These are phyloP conservation scores for Acmispon strigosus DNA, from an alignment of 306 rosid genomes.

Conservation along the genomic window DNA sequence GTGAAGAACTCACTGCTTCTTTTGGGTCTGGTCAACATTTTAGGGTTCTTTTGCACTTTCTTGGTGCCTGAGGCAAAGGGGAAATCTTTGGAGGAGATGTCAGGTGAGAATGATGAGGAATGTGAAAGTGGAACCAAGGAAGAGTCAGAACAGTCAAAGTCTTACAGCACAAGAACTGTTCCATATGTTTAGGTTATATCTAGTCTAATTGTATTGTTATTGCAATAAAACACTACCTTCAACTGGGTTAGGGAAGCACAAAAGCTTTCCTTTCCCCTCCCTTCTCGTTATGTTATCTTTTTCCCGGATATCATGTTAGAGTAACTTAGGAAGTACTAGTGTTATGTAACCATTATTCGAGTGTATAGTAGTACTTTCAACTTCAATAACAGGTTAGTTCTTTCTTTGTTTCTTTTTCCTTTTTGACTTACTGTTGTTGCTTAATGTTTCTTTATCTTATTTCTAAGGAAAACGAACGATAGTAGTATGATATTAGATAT, in stretches of 20 bases:
- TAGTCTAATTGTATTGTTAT: neutral
- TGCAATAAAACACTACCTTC: constrained; percentile 1
- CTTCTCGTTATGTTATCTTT: neutral
- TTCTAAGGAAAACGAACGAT: neutral
- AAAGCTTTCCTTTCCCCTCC: neutral
- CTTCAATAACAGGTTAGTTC: neutral
- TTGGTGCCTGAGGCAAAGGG: constrained; percentile 80
- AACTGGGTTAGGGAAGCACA: neutral
- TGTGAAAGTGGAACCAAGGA: neutral
- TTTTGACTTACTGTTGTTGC: neutral
- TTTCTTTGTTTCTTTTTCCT: neutral
- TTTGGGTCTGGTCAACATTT: constrained; percentile 47
- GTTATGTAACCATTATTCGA: neutral
- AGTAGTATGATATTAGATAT: neutral
- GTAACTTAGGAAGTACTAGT: neutral
- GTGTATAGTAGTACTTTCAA: neutral
- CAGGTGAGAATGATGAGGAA: constrained; percentile 75
- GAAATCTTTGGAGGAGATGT: constrained; percentile 74
- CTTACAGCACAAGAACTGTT: constrained; percentile 30
- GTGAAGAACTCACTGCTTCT: constrained; percentile 49
- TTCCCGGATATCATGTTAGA: neutral
- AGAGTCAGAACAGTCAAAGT: constrained; percentile 19
- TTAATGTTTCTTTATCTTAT: neutral
- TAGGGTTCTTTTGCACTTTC: constrained; percentile 56
- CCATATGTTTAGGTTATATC: constrained; percentile 29